These are phyloP conservation scores for Tubosaeta sp. DNA, from an alignment of 768 basidiomycete species.

Conservation along the genomic window DNA sequence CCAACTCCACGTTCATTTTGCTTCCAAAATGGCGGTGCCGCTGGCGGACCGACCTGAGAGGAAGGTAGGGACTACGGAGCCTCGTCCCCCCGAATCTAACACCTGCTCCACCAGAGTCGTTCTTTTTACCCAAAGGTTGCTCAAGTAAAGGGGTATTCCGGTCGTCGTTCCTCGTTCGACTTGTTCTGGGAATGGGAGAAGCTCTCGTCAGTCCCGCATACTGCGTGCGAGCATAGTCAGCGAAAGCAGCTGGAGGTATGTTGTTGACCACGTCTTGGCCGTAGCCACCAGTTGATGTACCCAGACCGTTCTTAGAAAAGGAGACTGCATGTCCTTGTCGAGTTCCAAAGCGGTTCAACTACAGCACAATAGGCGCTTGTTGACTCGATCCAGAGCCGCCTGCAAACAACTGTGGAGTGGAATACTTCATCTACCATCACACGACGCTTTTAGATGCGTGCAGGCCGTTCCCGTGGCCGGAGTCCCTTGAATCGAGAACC, in stretches of 20 bases:
- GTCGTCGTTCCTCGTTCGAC: slow-evolving; percentile 33
- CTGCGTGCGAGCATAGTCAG: background rate
- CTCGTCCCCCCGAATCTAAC: background rate
- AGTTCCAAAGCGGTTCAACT: background rate
- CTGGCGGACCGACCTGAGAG: slow-evolving; percentile 28
- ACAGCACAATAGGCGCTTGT: background rate
- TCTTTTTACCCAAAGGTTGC: slow-evolving; percentile 40
- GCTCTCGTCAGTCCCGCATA: slow-evolving; percentile 23
- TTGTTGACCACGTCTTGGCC: background rate
- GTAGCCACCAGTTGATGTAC: background rate
- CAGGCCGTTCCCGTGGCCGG: background rate
- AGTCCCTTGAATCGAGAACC: background rate
- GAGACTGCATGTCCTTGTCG: background rate
- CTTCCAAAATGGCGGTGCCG: slow-evolving; percentile 28
- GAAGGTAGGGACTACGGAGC: slow-evolving; percentile 20
- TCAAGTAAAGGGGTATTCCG: slow-evolving; percentile 33
- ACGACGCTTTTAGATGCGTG: background rate
- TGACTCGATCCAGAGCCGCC: background rate
- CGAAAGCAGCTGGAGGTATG: slow-evolving; percentile 9
- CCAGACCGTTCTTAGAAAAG: background rate
- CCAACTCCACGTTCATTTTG: slow-evolving; percentile 30
- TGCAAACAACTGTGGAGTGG: background rate
- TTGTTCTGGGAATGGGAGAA: slow-evolving; percentile 34
- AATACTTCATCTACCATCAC: background rate
- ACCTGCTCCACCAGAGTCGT: slow-evolving; percentile 13